phyloP scores from a whole-genome alignment of 2,329 filamentous ascomycete species.

The Diplodia scrobiculata region DNA sequence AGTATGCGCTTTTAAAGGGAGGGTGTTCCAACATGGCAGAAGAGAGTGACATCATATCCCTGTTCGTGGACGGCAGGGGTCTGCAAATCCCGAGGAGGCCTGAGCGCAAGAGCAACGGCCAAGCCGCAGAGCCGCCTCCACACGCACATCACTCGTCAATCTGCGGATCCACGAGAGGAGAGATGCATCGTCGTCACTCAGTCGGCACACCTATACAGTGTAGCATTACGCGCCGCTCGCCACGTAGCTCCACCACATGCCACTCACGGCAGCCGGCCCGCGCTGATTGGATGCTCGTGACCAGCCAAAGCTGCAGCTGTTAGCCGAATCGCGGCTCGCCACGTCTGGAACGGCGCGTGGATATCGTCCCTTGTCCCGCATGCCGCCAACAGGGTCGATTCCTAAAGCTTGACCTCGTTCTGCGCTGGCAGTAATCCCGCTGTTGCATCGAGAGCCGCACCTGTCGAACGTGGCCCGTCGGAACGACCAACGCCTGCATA shows the following conservation, averaged over 20 bases:
- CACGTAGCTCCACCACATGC: conserved; percentile 24
- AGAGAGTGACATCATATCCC: neutral
- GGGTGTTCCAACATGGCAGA: neutral
- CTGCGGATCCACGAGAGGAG: neutral
- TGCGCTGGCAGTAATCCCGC: conserved; percentile 3
- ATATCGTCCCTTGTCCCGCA: neutral
- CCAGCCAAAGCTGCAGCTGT: neutral
- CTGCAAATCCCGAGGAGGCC: neutral
- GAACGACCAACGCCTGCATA: neutral
- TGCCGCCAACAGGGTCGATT: neutral
- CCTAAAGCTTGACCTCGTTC: neutral
- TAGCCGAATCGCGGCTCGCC: conserved; percentile 18
- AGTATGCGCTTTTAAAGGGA: neutral
- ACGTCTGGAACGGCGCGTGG: conserved; percentile 7
- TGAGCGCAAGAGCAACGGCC: neutral
- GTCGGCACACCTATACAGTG: neutral
- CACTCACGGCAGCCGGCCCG: neutral
- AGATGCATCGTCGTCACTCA: neutral
- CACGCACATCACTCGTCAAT: neutral
- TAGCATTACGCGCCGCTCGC: neutral
- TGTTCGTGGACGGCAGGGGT: neutral
- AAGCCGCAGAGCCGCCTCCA: conserved; percentile 21
- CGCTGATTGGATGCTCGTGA: neutral
- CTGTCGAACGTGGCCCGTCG: conserved; percentile 9
- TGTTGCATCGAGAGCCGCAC: neutral